phyloP scores from a whole-genome alignment of 140 eudicot species.

The Ambrosia hybrid region DNA sequence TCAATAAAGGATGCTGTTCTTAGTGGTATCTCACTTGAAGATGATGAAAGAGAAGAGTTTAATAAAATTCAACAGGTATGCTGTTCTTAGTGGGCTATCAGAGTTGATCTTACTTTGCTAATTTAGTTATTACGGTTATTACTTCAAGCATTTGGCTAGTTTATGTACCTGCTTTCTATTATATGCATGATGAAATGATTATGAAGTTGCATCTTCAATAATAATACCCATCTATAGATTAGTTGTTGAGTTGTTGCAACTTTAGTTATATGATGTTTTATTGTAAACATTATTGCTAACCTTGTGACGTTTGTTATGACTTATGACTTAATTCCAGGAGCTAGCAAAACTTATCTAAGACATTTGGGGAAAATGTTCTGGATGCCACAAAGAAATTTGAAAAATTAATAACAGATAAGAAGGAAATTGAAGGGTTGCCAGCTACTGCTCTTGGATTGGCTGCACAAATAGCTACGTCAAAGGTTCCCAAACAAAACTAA shows the following conservation, averaged over 20 bases:
- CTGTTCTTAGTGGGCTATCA: not conserved
- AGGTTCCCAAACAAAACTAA: constrained; percentile 37
- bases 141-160: constrained; percentile 3
- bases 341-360: constrained; percentile 69
- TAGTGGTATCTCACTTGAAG: constrained; percentile 79
- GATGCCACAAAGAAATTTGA: constrained; percentile 86
- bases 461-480: constrained; percentile 77
- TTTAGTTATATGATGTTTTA: not conserved
- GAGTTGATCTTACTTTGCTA: constrained; percentile 1
- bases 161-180: not conserved
- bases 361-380: constrained; percentile 73
- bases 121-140: not conserved
- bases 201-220: no score
- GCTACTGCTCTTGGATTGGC: constrained; percentile 74
- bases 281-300: constrained; percentile 4
- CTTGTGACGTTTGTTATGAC: not conserved
- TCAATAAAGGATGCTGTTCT: constrained; percentile 87
- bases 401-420: constrained; percentile 66
- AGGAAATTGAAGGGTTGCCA: constrained; percentile 80
- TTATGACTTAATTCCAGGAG: constrained; percentile 43
- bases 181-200: no score
- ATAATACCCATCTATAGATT: no score
- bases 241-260: not conserved
- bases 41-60: constrained; percentile 73
- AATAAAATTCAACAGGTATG: constrained; percentile 77